phyloP scores from a whole-genome alignment of 345 rosid genomes.

The Punica granatum region DNA sequence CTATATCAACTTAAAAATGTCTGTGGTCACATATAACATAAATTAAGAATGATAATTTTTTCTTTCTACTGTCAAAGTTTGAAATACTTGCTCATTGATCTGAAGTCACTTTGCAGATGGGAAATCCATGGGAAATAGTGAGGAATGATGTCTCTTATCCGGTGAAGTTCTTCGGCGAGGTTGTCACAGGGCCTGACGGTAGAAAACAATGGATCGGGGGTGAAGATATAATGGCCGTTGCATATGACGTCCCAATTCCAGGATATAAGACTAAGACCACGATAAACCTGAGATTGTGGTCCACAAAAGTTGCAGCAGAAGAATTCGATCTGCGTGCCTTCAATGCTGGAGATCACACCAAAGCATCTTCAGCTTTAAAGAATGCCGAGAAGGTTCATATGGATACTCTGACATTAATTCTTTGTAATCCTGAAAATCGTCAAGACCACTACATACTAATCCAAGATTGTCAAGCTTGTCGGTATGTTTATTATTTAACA shows the following conservation, averaged over 20 bases:
- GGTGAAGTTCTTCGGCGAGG: constrained; percentile 38
- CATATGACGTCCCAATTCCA: constrained; percentile 44
- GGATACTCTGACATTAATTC: neutral
- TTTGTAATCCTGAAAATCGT: neutral
- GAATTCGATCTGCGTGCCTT: constrained; percentile 34
- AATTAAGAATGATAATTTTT: neutral
- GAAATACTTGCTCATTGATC: neutral
- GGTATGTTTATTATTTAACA: neutral
- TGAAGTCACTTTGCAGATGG: constrained; percentile 22
- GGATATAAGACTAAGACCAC: constrained; percentile 43
- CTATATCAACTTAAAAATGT: neutral
- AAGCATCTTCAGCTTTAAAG: constrained; percentile 34
- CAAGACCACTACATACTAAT: neutral
- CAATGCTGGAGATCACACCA: constrained; percentile 41
- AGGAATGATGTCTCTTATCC: constrained; percentile 39
- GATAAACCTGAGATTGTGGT: constrained; percentile 43
- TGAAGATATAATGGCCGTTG: constrained; percentile 32
- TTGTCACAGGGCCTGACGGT: constrained; percentile 30
- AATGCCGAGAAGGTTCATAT: constrained; percentile 38
- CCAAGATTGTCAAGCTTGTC: neutral
- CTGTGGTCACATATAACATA: neutral
- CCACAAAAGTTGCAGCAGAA: constrained; percentile 35
- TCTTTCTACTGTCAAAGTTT: neutral
- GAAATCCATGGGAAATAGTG: constrained; percentile 54
- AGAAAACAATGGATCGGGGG: constrained; percentile 41